Conservation (phyloP, 768 basidiomycete genomes). For the Mycena belliarum region DNA sequence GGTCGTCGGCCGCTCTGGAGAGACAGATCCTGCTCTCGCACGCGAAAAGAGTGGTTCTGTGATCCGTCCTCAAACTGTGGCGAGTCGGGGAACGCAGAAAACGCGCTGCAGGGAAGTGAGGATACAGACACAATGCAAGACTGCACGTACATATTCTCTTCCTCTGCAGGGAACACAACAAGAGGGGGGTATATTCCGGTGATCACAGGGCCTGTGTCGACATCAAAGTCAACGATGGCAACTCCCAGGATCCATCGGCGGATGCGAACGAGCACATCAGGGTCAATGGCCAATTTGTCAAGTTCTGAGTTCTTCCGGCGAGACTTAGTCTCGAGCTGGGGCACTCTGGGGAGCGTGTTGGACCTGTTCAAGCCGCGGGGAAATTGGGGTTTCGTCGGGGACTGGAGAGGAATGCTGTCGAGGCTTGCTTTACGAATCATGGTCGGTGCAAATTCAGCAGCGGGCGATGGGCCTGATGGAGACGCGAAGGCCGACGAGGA, state of each 20-base stretch:
- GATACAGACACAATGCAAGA: slow-evolving; percentile 10
- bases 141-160: slow-evolving; percentile 78
- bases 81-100: slow-evolving; percentile 91
- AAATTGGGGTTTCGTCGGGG: background rate
- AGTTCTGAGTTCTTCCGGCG: slow-evolving; percentile 36
- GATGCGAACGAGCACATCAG: slow-evolving; percentile 49
- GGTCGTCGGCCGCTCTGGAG: slow-evolving; percentile 34
- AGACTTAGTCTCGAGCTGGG: slow-evolving; percentile 31
- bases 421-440: slow-evolving; percentile 9
- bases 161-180: slow-evolving; percentile 63
- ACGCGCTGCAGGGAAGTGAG: slow-evolving; percentile 56
- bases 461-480: slow-evolving; percentile 5
- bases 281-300: slow-evolving; percentile 47
- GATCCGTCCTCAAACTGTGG: slow-evolving; percentile 82
- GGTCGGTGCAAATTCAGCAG: background rate
- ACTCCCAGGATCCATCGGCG: slow-evolving; percentile 70
- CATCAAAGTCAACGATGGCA: slow-evolving; percentile 82
- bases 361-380: slow-evolving; percentile 39
- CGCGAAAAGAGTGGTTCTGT: slow-evolving; percentile 83
- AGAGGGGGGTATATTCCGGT: slow-evolving; percentile 69
- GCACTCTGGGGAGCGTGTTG: slow-evolving; percentile 45
- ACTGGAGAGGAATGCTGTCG: background rate
- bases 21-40: slow-evolving; percentile 51
- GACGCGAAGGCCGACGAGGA: slow-evolving; percentile 15
- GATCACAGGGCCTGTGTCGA: slow-evolving; percentile 83